phyloP scores from a whole-genome alignment of 2,329 filamentous ascomycete genomes.

The Dissoconium aciculare region DNA sequence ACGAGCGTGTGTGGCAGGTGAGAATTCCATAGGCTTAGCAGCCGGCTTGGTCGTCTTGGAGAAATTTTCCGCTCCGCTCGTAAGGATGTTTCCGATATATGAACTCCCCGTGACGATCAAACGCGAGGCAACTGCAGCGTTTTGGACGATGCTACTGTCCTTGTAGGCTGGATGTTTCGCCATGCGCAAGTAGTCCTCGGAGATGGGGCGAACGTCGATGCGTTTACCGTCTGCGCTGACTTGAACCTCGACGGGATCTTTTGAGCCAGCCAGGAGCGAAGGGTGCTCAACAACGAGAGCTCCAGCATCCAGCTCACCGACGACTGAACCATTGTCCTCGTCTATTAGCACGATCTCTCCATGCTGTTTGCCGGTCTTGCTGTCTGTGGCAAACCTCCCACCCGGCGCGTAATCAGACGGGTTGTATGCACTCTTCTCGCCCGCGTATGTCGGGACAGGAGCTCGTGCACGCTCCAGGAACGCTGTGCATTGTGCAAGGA shows the following conservation, averaged over 20 bases:
- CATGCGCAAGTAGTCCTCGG: slow-evolving; percentile 58
- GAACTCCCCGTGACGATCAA: slow-evolving; percentile 80
- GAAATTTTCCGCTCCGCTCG: slow-evolving; percentile 64
- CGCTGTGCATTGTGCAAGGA: slow-evolving; percentile 91
- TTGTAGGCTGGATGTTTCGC: slow-evolving; percentile 83
- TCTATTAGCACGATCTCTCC: slow-evolving; percentile 86
- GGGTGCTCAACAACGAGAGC: slow-evolving; percentile 67
- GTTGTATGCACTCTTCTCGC: slow-evolving; percentile 47
- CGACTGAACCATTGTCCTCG: slow-evolving; percentile 89
- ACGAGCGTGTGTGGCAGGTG: slow-evolving; percentile 65
- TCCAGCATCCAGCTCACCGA: slow-evolving; percentile 75
- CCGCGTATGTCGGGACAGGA: slow-evolving; percentile 26
- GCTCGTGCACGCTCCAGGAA: slow-evolving; percentile 75
- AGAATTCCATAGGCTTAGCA: slow-evolving; percentile 73
- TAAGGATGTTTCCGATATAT: slow-evolving; percentile 62
- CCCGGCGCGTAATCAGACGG: slow-evolving; percentile 67
- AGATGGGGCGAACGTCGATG: slow-evolving; percentile 52
- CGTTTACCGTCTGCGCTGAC: slow-evolving; percentile 55
- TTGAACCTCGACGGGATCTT: slow-evolving; percentile 72
- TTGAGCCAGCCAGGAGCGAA: slow-evolving; percentile 68
- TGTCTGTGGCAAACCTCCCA: slow-evolving; percentile 43
- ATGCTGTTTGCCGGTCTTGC: slow-evolving; percentile 22
- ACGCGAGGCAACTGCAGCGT: slow-evolving; percentile 74
- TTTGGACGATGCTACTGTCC: slow-evolving; percentile 71
- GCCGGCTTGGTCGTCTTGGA: slow-evolving; percentile 64